Base-by-base conservation (phyloP, 495 filamentous ascomycete genomes). In the Sordaria brevicollis region DNA sequence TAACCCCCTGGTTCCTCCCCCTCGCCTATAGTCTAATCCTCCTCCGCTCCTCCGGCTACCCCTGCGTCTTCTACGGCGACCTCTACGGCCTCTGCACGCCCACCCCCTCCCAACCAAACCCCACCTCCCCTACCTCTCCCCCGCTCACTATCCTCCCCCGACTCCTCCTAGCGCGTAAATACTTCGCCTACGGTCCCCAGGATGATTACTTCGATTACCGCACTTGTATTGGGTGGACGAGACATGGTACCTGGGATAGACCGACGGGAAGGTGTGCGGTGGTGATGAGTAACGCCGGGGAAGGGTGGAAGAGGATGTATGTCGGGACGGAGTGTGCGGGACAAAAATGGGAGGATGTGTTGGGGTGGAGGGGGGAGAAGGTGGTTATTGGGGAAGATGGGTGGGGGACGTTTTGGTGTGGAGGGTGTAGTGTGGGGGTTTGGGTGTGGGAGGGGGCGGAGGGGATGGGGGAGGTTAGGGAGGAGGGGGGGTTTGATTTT, bases 1-100 rank as follows among this genome's bases (percentile, higher is more conserved):
- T 90, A 9, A 77, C 83, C 7, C 74, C 79, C 3, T 84, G 82
- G 74, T 90, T 90, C 81, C 86, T 89, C 71, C 83, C 86, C 2
- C 77, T 89, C 11, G 86, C 86, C 35, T 88, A 90, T 71, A 78
- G 86, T 8, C 79, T 89, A 38, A 92, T 92, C 68, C 86, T 93
- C 17, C 86, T 92, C 21, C 88, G 89, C 29, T 75, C 82, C 39
- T 77, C 82, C 13, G 90, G 90, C 37, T 89, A 89, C 69, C 91
- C 91, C 0, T 92, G 89, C 71, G 72, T 92, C 66, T 93, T 91
- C 76, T 93, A 89, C 74, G 90, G 90, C 35, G 91, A 93, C 72
- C 72, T 93, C 10, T 93, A 91, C 75, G 90, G 90, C n/a, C 88
- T 90, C 73, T 79, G 83, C 71, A 71, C 69, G 0, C 21, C 65